A percentile compares a stretch with the other conserved stretches of the same genome.
Evolutionary conservation across 306 rosid genomes (phyloP).

Genomic region (Rosa multiflora): DNA sequence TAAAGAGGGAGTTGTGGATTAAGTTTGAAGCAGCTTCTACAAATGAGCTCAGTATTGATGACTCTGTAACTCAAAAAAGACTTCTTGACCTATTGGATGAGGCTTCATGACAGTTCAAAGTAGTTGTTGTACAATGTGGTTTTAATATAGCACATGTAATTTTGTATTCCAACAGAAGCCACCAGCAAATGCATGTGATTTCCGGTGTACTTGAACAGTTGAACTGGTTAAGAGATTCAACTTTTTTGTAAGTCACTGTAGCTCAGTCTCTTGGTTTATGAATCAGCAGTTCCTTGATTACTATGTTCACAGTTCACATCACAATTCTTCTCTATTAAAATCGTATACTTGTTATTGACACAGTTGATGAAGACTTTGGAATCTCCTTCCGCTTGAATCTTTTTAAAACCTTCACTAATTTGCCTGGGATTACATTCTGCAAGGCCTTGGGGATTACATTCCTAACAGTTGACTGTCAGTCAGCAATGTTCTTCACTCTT

Average conservation of each 20-base stretch:
- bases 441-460: no score
- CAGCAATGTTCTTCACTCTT: no score
- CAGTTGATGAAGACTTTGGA: neutral
- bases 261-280: neutral
- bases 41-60: slow-evolving; percentile 31
- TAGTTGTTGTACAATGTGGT: slow-evolving; percentile 23
- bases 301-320: neutral
- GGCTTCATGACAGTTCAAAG: slow-evolving; percentile 30
- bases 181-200: neutral
- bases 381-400: neutral
- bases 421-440: no score
- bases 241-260: neutral
- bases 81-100: slow-evolving; percentile 86
- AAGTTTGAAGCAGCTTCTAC: slow-evolving; percentile 81
- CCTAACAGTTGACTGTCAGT: no score
- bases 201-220: neutral
- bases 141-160: slow-evolving; percentile 8
- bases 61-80: slow-evolving; percentile 46
- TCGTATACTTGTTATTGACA: neutral
- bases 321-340: neutral
- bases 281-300: neutral
- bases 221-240: neutral
- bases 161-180: no score
- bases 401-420: neutral
- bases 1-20: slow-evolving; percentile 88